Evolutionary conservation across 2,329 filamentous ascomycete genomes (phyloP).

Genomic region (Trichoderma sp.): DNA sequence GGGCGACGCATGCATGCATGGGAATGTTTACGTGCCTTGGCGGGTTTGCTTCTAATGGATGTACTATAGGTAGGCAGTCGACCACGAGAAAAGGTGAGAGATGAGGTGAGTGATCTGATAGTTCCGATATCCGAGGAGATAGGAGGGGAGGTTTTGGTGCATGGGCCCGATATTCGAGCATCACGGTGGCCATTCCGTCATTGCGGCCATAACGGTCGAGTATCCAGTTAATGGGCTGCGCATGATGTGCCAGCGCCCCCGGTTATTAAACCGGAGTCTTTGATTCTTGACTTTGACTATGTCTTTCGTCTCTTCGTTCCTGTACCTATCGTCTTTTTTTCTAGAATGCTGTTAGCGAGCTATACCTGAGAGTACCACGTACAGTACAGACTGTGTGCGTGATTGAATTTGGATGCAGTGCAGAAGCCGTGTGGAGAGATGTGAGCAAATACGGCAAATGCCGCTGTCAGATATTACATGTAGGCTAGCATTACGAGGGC

Average conservation of each 20-base stretch:
- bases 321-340: background rate
- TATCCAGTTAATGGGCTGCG: background rate
- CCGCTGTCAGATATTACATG: background rate
- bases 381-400: too few relatives aligned
- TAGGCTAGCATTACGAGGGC: background rate
- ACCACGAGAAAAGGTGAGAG: background rate
- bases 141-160: background rate
- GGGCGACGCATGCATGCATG: background rate
- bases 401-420: background rate
- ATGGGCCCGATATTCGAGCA: background rate
- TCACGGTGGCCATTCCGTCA: background rate
- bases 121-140: slow-evolving; percentile 2
- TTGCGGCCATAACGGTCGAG: background rate
- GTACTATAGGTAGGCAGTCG: background rate
- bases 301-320: background rate
- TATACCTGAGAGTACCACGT: too few relatives aligned
- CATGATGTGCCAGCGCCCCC: slow-evolving; percentile 4
- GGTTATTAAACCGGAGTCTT: slow-evolving; percentile 9
- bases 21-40: background rate
- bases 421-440: background rate
- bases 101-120: background rate
- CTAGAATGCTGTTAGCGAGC: background rate
- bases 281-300: background rate
- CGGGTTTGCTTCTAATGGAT: background rate
- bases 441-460: background rate